Conservation (phyloP, 2,329 filamentous ascomycete species). For the Zymoseptoria crescenta region DNA sequence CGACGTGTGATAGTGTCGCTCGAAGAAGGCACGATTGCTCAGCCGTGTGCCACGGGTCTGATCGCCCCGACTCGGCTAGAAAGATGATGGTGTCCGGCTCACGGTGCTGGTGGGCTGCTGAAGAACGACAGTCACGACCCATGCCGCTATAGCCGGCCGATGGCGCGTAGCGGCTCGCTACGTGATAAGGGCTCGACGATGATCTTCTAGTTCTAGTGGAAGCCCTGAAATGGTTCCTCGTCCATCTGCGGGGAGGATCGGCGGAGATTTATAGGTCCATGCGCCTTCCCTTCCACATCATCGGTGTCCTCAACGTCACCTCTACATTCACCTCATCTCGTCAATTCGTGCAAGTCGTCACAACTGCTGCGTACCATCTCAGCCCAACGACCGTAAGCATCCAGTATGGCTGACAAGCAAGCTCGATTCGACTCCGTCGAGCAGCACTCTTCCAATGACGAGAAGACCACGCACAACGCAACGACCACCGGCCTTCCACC, state of each 20-base stretch:
- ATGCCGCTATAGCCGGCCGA: background rate
- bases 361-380: no score
- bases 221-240: no score
- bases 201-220: no score
- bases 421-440: background rate
- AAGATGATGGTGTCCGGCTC: background rate
- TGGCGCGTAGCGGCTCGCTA: background rate
- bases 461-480: background rate
- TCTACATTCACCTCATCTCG: background rate
- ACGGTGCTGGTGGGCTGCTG: background rate
- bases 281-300: no score
- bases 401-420: background rate
- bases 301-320: no score
- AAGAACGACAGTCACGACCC: no score
- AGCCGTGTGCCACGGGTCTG: no score
- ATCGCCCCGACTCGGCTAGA: background rate
- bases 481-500: background rate
- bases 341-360: background rate
- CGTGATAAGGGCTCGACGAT: no score
- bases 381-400: background rate
- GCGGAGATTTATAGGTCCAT: no score
- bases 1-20: no score
- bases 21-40: no score
- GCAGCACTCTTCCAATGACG: background rate
- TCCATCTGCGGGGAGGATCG: no score